Conservation (phyloP, 2,329 filamentous ascomycete species). For the Sporothrix variecibatus region DNA sequence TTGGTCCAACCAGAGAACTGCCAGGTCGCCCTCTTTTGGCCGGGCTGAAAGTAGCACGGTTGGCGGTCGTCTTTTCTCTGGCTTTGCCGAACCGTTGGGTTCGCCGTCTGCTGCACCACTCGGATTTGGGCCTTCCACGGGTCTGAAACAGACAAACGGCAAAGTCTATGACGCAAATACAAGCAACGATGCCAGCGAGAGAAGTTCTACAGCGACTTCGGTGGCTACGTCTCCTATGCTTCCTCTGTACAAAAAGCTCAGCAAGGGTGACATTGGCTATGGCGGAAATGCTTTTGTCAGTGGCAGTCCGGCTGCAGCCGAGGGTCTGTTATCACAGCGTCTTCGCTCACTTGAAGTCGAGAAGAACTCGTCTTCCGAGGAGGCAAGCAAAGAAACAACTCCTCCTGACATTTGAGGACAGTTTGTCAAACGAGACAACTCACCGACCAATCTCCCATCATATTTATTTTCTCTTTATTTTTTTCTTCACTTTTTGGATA, state of each 20-base stretch:
- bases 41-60: conserved; percentile 35
- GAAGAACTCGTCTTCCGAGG: neutral
- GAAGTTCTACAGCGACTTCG: neutral
- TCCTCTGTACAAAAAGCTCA: conserved; percentile 66
- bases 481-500: neutral
- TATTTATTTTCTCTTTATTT: neutral
- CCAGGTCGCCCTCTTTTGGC: conserved; percentile 57
- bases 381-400: neutral
- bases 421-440: neutral
- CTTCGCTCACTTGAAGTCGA: conserved; percentile 63
- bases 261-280: conserved; percentile 64
- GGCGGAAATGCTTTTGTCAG: conserved; percentile 54
- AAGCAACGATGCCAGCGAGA: neutral
- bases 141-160: neutral
- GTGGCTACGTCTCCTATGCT: neutral
- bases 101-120: neutral
- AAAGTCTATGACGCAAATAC: neutral
- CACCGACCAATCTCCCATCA: neutral
- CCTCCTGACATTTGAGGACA: neutral
- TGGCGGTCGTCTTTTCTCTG: neutral
- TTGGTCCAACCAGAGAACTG: conserved; percentile 35
- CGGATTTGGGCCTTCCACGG: neutral
- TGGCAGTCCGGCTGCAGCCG: conserved; percentile 48
- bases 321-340: conserved; percentile 70
- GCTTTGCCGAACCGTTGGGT: neutral